Evolutionary conservation across 768 basidiomycete species (phyloP).

Genomic region (Aureoboletus auriporus): DNA sequence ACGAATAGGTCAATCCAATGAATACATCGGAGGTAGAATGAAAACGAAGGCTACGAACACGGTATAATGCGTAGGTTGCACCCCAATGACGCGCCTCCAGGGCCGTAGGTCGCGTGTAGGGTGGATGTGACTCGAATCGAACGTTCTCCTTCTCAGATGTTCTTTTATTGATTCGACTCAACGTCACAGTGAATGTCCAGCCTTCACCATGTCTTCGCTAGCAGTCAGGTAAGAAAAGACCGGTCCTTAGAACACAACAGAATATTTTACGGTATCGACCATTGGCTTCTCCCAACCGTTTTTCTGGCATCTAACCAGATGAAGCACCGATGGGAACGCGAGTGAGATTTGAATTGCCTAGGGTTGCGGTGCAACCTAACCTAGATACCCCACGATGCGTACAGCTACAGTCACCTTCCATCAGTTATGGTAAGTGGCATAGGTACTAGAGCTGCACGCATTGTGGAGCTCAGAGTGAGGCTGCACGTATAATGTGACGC

Average conservation of each 20-base stretch:
- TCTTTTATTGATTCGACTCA: conserved; percentile 69
- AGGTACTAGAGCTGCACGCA: neutral
- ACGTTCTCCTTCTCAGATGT: conserved; percentile 65
- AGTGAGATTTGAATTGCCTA: neutral
- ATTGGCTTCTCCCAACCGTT: conserved; percentile 82
- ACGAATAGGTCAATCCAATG: conserved; percentile 15
- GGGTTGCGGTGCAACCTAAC: neutral
- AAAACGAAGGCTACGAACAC: conserved; percentile 50
- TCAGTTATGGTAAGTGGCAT: too few species aligned
- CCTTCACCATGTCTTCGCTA: conserved; percentile 48
- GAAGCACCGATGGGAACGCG: neutral
- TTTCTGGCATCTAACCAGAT: conserved; percentile 68
- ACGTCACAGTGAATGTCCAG: conserved; percentile 62
- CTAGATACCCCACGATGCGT: neutral
- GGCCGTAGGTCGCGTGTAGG: conserved; percentile 60
- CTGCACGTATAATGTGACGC: neutral
- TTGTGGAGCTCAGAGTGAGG: neutral
- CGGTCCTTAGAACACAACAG: neutral
- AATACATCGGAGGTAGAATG: neutral
- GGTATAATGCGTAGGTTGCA: conserved; percentile 81
- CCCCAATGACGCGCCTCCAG: conserved; percentile 90
- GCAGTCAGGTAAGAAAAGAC: conserved; percentile 8
- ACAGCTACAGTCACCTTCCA: neutral
- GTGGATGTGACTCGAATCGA: conserved; percentile 69
- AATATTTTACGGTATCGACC: conserved; percentile 62